Conservation (phyloP, 2,329 filamentous ascomycete genomes). For the Orbilia brochopaga region DNA sequence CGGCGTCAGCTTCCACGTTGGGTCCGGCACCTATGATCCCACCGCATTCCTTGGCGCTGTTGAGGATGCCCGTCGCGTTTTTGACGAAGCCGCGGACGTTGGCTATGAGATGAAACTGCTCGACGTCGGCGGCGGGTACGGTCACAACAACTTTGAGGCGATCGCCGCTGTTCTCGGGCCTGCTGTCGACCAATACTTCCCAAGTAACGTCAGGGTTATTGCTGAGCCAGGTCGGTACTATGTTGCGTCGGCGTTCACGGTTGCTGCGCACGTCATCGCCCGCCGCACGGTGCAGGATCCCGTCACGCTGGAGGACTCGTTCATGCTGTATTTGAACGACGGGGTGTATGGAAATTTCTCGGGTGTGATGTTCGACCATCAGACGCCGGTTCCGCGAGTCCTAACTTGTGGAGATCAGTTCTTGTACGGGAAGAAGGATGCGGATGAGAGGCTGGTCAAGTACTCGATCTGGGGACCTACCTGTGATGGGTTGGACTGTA, state of each 20-base stretch:
- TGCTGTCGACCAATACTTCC: conserved; percentile 87
- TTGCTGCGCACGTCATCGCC: conserved; percentile 94
- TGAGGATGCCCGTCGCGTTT: conserved; percentile 83
- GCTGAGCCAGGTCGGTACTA: conserved; percentile 97
- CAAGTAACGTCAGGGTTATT: conserved; percentile 81
- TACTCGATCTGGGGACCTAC: conserved; percentile 99
- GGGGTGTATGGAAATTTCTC: conserved; percentile 98
- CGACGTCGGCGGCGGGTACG: conserved; percentile 94
- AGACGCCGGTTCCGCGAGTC: conserved; percentile 84
- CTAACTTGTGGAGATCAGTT: conserved; percentile 69
- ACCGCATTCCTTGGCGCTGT: conserved; percentile 88
- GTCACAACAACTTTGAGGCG: conserved; percentile 83
- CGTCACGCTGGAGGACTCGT: conserved; percentile 69
- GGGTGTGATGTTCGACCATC: conserved; percentile 99
- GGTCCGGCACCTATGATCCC: conserved; percentile 94
- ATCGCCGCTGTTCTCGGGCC: conserved; percentile 82
- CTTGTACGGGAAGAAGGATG: conserved; percentile 65
- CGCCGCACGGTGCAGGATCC: conserved; percentile 82
- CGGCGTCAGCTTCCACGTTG: conserved; percentile 96
- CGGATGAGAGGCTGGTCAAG: conserved; percentile 67
- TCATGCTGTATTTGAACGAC: conserved; percentile 98
- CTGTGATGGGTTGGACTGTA: conserved; percentile 96
- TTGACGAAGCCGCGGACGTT: conserved; percentile 77
- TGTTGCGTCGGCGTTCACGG: conserved; percentile 87
- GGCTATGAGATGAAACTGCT: conserved; percentile 85